Conservation (phyloP, 1,139 yeast species). For the Diutina siamensis region DNA sequence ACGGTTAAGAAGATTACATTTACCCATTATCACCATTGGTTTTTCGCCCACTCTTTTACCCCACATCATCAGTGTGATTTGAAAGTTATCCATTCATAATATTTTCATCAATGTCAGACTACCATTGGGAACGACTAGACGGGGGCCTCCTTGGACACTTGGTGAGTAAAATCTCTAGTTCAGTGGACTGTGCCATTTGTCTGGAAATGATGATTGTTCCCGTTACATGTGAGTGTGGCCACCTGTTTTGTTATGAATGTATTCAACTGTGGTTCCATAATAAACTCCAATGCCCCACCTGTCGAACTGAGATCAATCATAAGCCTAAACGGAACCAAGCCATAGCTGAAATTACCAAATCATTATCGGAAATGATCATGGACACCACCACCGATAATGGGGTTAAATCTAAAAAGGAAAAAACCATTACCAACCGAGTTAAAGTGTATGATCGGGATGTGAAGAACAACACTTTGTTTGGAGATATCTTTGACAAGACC, state of each 20-base stretch:
- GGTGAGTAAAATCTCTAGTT: constrained; percentile 14
- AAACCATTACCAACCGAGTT: constrained; percentile 30
- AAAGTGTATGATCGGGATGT: constrained; percentile 29
- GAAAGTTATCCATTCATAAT: too few relatives aligned
- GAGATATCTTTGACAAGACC: constrained; percentile 37
- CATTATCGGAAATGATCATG: too few relatives aligned
- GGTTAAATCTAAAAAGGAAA: too few relatives aligned
- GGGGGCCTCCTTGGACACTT: constrained; percentile 7
- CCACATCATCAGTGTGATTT: too few relatives aligned
- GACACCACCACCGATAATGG: too few relatives aligned
- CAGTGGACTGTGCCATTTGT: constrained; percentile 32
- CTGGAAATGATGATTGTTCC: constrained; percentile 36
- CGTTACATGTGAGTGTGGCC: constrained; percentile 31
- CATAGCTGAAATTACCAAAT: not conserved
- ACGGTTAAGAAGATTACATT: too few relatives aligned
- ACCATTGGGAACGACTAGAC: not conserved
- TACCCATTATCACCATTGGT: too few relatives aligned
- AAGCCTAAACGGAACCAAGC: constrained; percentile 21
- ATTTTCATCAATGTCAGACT: too few relatives aligned
- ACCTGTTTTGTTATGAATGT: constrained; percentile 38
- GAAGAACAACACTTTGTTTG: constrained; percentile 28
- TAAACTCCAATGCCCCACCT: constrained; percentile 42
- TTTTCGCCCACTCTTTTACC: too few relatives aligned
- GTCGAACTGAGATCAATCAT: constrained; percentile 31
- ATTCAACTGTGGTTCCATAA: constrained; percentile 38